A percentile compares a stretch with the other conserved stretches of the same genome.
Conservation (phyloP, 257 asterid species). For the Catharanthus roseus region DNA sequence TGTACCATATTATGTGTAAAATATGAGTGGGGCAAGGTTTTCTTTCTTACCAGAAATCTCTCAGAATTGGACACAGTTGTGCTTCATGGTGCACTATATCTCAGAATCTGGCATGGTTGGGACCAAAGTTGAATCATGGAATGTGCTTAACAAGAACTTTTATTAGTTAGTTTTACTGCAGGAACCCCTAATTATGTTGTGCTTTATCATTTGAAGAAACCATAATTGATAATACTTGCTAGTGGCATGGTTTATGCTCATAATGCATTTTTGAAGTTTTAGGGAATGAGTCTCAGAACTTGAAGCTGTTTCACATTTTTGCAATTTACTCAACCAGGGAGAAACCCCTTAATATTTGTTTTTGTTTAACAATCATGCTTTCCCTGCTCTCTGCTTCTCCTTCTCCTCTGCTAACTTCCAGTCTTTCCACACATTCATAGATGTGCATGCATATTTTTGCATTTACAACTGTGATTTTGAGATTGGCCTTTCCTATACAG, state of each 20-base stretch:
- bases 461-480: background rate
- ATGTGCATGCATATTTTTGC: background rate
- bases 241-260: background rate
- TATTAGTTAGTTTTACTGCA: background rate
- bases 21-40: background rate
- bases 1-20: background rate
- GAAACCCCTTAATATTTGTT: background rate
- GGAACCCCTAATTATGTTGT: background rate
- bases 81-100: background rate
- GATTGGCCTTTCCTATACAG: constrained; percentile 26
- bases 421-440: too few relatives aligned
- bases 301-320: background rate
- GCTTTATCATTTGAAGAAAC: background rate
- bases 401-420: too few relatives aligned
- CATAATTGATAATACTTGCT: background rate
- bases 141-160: background rate
- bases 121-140: background rate
- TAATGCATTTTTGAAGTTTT: background rate
- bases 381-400: background rate
- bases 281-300: background rate
- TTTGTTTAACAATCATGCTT: background rate
- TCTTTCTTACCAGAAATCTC: background rate
- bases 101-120: background rate
- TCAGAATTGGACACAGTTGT: background rate
- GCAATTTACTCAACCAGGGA: background rate